Evolutionary conservation across 148 eudicot species (phyloP).

Genomic region (Chenopodium formosanum): DNA sequence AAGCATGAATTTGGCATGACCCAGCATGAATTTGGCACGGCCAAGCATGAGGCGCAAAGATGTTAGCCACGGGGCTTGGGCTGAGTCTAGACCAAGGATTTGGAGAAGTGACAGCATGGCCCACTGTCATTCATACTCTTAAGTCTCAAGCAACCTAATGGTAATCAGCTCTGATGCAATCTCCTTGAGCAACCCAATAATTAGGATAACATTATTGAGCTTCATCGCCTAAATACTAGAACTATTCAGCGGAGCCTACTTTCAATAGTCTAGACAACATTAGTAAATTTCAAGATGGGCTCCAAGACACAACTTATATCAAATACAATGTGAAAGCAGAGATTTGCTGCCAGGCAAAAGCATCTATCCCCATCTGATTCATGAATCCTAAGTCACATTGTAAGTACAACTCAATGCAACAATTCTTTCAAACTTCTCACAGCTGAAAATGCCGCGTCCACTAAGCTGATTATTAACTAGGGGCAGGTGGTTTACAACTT

Average conservation of each 20-base stretch:
- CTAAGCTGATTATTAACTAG: not conserved
- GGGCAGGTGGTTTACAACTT: constrained; percentile 3
- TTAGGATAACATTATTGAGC: not conserved
- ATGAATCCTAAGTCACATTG: not conserved
- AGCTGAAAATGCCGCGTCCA: constrained; percentile 3
- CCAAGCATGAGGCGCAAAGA: not conserved
- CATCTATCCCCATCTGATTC: not conserved
- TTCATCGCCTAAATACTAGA: not conserved
- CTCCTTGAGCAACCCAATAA: not conserved
- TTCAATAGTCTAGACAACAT: not conserved
- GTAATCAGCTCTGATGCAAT: not conserved
- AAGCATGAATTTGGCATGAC: not conserved
- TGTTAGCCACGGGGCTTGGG: not conserved
- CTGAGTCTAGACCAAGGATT: not conserved
- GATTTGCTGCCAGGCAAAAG: not conserved
- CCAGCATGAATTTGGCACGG: not conserved
- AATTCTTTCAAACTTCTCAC: not conserved
- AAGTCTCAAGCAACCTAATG: not conserved
- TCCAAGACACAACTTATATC: not conserved
- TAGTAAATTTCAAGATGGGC: not conserved
- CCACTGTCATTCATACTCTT: not conserved
- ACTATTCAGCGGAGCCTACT: not conserved
- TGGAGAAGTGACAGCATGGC: not conserved
- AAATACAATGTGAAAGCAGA: not conserved
- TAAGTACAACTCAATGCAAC: not conserved